Base-by-base conservation (phyloP, 2,329 filamentous ascomycete genomes). In the Intubia oerlemansii region DNA sequence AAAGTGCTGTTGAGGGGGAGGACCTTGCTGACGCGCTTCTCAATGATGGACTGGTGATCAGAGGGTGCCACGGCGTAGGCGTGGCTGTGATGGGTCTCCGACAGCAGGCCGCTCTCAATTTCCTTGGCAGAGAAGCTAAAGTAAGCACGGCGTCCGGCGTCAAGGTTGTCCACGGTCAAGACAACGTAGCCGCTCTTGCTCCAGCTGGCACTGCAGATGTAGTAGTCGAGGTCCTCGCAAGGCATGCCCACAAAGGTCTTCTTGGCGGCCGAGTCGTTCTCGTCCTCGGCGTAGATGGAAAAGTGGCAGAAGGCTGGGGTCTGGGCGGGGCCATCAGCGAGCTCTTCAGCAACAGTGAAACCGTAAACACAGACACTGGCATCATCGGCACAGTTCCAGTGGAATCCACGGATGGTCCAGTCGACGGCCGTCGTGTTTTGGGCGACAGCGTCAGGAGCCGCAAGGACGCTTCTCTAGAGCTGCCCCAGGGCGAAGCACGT, bases 101-200 rank as follows among this genome's bases (percentile, higher is more conserved):
- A 14, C 4, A 32, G 26, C 19, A 30, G 15, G 8, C 32, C 33
- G 11, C 23, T 25, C 2, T 16, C 17, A 3, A 41, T 7, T 27
- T 43, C 40, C 3, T 12, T 25, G 10, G 36, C 34, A 1, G 13
- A 22, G 28, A 41, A 43, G 14, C 27, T 33, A 22, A 44, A 42
- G 27, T 38, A 43, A 2, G 39, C 39, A 14, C 36, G 36, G 12
- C 25, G 32, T 7, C 25, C 23, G 4, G 27, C 14, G 1, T 20
- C 21, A 2, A 33, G 14, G 25, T 43, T 38, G 17, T 39, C 39
- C 6, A 39, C 17, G 2, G 39, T 38, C 3, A 45, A 20, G 8
- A 39, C 36, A 30, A 41, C 32, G 30, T 39, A 42, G 5, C 36
- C 35, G 17, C 28, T 24, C 17, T 24, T 15, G 26, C 38, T 33